Base-by-base conservation (phyloP, 768 basidiomycete species). In the Amanita muscaria region DNA sequence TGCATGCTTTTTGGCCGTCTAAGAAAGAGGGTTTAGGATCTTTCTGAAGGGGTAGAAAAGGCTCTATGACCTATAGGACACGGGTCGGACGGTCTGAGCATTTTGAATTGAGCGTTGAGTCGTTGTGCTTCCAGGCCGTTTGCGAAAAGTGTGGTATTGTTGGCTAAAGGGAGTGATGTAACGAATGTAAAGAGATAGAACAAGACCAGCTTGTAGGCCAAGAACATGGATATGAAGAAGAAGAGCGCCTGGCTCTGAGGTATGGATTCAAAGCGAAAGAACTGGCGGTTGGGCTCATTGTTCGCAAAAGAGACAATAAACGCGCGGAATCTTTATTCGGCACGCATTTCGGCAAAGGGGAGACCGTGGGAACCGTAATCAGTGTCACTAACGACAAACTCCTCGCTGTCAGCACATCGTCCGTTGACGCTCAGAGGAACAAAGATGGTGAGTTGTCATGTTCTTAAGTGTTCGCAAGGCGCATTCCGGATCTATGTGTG, bases 61-160 rank as follows among this genome's bases (percentile, higher is more conserved):
- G 32, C n/a, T 14, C 57, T 14, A n/a, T 42, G 18, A 65, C 44
- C 36, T 77, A 77, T 55, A 25, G 61, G 59, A 56, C 79, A 80
- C 3, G 70, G 24, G 45, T 73, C 73, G 0, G 62, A 59, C 1
- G 48, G 45, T 1, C 66, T 72, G 18, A 76, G 35, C 5, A 47
- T 58, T 46, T 59, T 49, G 49, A 75, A 80, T 36, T 69, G 58
- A 2, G 60, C 54, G 49, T 82, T 82, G 22, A 76, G 62, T 23
- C 59, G 53, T 52, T 79, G 76, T 0, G 79, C 78, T 30, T 61
- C 55, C 48, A 66, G 62, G 11, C 67, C 78, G 50, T 78, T 79
- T 40, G 64, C 53, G 4, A 67, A 57, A 18, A 78, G 65, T n/a
- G 66, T 66, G 19, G 58, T 49, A 42, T 65, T 56, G 54, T 72